Percentiles rank a stretch among this genome's conserved stretches.
These are phyloP conservation scores for Microcyclospora tardicrescens DNA, from an alignment of 2,329 filamentous ascomycete species.

Conservation along the genomic window DNA sequence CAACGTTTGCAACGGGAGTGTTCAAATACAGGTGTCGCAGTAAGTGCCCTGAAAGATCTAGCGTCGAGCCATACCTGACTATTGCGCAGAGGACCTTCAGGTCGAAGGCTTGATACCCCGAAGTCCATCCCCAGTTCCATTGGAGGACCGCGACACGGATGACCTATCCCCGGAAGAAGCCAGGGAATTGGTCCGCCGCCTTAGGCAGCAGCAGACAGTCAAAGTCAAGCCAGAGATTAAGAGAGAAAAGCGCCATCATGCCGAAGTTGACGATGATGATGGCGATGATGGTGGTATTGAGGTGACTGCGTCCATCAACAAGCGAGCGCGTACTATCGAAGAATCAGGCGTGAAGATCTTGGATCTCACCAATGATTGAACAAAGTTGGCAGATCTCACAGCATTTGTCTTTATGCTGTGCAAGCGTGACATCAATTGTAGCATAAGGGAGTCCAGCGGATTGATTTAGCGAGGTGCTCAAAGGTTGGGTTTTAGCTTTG, in stretches of 20 bases:
- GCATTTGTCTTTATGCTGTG: too few species aligned
- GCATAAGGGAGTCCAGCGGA: too few species aligned
- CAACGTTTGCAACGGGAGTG: constrained; percentile 6
- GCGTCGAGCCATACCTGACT: constrained; percentile 1
- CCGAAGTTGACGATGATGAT: constrained; percentile 4
- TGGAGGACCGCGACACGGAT: constrained; percentile 16
- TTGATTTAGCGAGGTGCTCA: too few species aligned
- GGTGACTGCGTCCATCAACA: constrained; percentile 7
- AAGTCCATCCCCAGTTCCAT: constrained; percentile 13
- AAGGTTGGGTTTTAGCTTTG: too few species aligned
- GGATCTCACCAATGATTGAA: constrained; percentile 15
- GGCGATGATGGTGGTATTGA: constrained; percentile 7
- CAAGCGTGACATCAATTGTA: too few species aligned
- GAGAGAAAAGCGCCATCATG: constrained; percentile 11
- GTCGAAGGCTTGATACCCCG: constrained; percentile 17
- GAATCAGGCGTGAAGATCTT: constrained; percentile 13
- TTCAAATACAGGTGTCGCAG: constrained; percentile 19
- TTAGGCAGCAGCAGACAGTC: constrained; percentile 3
- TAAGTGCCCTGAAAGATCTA: constrained; percentile 3
- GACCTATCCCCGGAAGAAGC: constrained; percentile 13
- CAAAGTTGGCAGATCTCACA: too few species aligned
- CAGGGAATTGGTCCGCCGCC: constrained; percentile 11
- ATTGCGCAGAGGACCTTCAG: constrained; percentile 13
- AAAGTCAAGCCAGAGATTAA: constrained; percentile 9
- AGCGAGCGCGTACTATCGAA: constrained; percentile 4